Evolutionary conservation across 2,329 filamentous ascomycete species (phyloP).

Genomic region (Calycina herbarum): DNA sequence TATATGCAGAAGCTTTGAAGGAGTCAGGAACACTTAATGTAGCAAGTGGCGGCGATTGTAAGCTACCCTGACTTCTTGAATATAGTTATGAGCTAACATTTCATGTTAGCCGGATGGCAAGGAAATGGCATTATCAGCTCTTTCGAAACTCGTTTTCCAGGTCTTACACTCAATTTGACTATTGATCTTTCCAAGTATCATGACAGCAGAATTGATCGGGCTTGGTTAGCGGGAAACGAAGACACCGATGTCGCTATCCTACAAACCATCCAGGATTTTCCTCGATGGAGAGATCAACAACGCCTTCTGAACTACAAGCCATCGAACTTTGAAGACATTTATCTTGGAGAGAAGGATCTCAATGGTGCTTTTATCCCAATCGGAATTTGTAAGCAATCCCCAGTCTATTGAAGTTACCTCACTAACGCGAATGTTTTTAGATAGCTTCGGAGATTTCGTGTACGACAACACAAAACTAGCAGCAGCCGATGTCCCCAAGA

Average conservation of each 20-base stretch:
- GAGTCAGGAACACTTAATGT: background rate
- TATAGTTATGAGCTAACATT: background rate
- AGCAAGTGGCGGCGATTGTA: background rate
- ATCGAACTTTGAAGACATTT: background rate
- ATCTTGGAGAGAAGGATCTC: background rate
- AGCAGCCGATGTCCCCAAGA: background rate
- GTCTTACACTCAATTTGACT: background rate
- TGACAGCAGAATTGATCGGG: background rate
- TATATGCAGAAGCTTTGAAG: background rate
- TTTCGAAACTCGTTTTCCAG: background rate
- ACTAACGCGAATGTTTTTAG: background rate
- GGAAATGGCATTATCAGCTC: background rate
- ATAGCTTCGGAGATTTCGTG: background rate
- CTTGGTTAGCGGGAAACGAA: background rate
- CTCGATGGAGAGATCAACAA: conserved; percentile 3
- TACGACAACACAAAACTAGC: background rate
- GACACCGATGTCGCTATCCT: background rate
- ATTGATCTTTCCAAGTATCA: background rate
- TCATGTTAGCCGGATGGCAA: background rate
- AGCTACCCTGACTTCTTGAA: background rate
- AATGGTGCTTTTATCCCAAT: background rate
- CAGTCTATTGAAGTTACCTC: background rate
- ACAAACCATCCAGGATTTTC: background rate
- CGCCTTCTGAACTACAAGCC: background rate
- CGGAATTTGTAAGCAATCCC: background rate